These are phyloP conservation scores for Chrysosphaeria jannelii DNA, from an alignment of 2,329 filamentous ascomycete species.

Conservation along the genomic window DNA sequence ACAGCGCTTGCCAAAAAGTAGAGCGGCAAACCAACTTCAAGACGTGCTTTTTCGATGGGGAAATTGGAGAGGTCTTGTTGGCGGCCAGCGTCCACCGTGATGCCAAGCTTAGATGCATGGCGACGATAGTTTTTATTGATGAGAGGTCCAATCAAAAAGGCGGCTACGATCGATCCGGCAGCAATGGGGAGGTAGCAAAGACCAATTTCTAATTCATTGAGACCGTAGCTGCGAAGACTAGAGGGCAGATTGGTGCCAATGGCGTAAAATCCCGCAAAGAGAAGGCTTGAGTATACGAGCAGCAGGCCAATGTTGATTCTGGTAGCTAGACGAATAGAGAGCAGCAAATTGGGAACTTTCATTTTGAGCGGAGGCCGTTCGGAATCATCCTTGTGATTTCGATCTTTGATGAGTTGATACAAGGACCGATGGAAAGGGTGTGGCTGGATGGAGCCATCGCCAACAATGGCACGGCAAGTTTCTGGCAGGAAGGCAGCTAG, in stretches of 20 bases:
- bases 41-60: constrained; percentile 19
- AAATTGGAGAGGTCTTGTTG: constrained; percentile 18
- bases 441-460: constrained; percentile 15
- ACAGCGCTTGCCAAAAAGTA: constrained; percentile 17
- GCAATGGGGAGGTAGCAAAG: constrained; percentile 22
- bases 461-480: constrained; percentile 18
- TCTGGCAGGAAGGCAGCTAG: constrained; percentile 21
- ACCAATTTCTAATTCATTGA: constrained; percentile 22
- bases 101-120: constrained; percentile 20
- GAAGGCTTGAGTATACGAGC: constrained; percentile 13
- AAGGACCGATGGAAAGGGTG: constrained; percentile 4
- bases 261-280: constrained; percentile 20
- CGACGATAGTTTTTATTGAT: constrained; percentile 39
- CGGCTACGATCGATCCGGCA: constrained; percentile 16
- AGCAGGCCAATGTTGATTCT: constrained; percentile 46
- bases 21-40: constrained; percentile 19
- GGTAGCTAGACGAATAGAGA: constrained; percentile 47
- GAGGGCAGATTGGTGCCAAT: constrained; percentile 15
- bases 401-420: constrained; percentile 3
- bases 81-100: constrained; percentile 21
- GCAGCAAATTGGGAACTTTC: constrained; percentile 35
- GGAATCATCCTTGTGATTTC: neutral
- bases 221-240: constrained; percentile 20
- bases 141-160: constrained; percentile 17
- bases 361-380: constrained; percentile 3